Base-by-base conservation (phyloP, 164 flowering plant genomes). In the Stephania cephalantha region DNA sequence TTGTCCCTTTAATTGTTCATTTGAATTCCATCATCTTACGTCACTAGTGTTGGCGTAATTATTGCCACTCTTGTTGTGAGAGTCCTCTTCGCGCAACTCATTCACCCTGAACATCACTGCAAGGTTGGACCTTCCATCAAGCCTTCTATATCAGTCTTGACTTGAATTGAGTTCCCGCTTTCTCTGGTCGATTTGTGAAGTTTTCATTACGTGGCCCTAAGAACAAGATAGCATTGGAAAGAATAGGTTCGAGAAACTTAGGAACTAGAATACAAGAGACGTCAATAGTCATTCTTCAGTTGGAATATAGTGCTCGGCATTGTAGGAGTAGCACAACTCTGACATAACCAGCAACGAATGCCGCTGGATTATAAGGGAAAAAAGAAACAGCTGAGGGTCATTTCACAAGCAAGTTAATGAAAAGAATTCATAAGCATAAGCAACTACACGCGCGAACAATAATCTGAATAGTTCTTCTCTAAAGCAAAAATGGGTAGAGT, bases 341-440 rank as follows among this genome's bases (percentile, higher is more conserved):
- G 90, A 85, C 63, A 89, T 73, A 75, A 89, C 73, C 80, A 87
- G 74, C 84, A 89, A 81, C 31, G 89, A 86, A 18, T 88, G 79
- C 50, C 80, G 29, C 92, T 88, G 85, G 79, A 86, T 83, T 31
- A 78, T n/a, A 85, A 68, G 30, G 42, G 2, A 8, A 48, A 48
- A 48, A 48, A 48, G 12, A 7, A 7, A 7, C 12, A 7, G 5
- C 12, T 7, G 12, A 48, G 53, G 1, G 12, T 48, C 1, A 5
- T 7, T 11, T 48, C 12, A 46, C 50, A 46, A 46, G 9, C n/a
- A n/a, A 46, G 9, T 9, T 46, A 48, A 7, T 5, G 9, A 11
- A 48, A 48, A 48, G 53, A 11, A 11, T 5, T 7, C 6, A 1
- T 48, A 48, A 48, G 35, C 35, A 48, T 48, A 48, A 48, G 9